A percentile compares a stretch with the other conserved stretches of the same genome.
These are phyloP conservation scores for Tuber indicum DNA, from an alignment of 495 filamentous ascomycete species.

Conservation along the genomic window DNA sequence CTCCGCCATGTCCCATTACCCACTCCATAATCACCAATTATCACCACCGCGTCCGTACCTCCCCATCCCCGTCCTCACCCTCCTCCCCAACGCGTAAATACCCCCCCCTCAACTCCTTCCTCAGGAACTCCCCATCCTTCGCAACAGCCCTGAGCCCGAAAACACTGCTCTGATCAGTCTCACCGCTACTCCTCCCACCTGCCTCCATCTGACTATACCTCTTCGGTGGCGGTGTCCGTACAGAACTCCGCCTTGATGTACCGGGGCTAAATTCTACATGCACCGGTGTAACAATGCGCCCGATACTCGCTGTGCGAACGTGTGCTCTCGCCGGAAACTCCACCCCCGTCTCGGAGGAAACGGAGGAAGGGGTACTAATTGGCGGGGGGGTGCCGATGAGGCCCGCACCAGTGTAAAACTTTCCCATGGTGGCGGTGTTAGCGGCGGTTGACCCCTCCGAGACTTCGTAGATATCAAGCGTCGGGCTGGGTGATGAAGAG, in stretches of 20 bases:
- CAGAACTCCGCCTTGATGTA: constrained; percentile 18
- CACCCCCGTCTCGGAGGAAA: constrained; percentile 13
- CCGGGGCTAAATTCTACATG: constrained; percentile 28
- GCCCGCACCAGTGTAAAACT: constrained; percentile 20
- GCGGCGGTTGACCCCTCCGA: constrained; percentile 17
- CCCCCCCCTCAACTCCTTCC: neutral
- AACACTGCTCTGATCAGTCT: constrained; percentile 16
- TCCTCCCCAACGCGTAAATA: neutral
- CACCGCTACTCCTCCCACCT: neutral
- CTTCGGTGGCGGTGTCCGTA: constrained; percentile 18
- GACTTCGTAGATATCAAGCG: constrained; percentile 19
- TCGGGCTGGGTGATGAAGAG: constrained; percentile 8
- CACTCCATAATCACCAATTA: neutral
- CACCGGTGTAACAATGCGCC: constrained; percentile 31
- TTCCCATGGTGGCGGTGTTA: constrained; percentile 33
- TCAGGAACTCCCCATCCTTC: constrained; percentile 27
- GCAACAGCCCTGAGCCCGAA: constrained; percentile 24
- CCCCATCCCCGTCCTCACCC: neutral
- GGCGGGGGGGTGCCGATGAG: neutral
- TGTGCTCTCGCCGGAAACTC: constrained; percentile 8
- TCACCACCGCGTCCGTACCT: neutral
- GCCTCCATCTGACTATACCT: constrained; percentile 6
- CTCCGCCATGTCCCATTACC: neutral
- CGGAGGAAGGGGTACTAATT: neutral
- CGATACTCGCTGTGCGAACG: constrained; percentile 36